Evolutionary conservation across 352 stramenopile genomes (phyloP), one percentile per base, ranked within the genome.

Genomic region (Pythium inflatum): DNA sequence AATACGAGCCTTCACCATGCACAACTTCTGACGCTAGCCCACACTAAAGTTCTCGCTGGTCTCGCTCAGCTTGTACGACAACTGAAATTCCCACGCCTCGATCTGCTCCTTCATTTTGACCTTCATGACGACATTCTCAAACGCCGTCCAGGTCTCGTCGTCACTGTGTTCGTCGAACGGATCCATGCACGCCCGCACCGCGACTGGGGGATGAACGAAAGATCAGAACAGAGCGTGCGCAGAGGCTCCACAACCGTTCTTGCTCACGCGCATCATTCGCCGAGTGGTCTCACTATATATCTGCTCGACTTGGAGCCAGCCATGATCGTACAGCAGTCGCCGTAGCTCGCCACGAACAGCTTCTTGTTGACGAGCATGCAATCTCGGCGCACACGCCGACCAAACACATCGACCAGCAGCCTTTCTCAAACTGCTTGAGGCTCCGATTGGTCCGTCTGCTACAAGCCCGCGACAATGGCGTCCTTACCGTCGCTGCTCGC

Each of bases 21-120:
- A 99, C 22, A 99, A 71, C 27, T 99, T 81, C 76, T 99, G 97
- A 0, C 97, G 81, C 78, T 99, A 93, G 8, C 95, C 97, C 22
- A 98, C 90, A 61, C 78, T 96, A 58, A 98, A 98, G 79, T 98
- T 99, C 38, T 76, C 84, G 57, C 93, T 96, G 56, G 88, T 92
- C 67, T 98, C 97, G 56, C 91, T 82, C 20, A 98, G 82, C 30
- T 61, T 51, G 31, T 69, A 77, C 62, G 41, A 31, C 50, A 74
- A 18, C 40, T 76, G 80, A 27, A 40, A 55, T 18, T 78, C 66
- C 20, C 65, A 31, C 3, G 24, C 48, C 7, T 12, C 8, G 55
- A 78, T 66, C 51, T 58, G 30, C 20, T 88, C 78, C 34, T 68
- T 81, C 58, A 98, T 73, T 59, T 94, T 67, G 31, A 92, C 73